Evolutionary conservation across 441 rosid genomes (phyloP).

Genomic region (Erysimum cheiri): DNA sequence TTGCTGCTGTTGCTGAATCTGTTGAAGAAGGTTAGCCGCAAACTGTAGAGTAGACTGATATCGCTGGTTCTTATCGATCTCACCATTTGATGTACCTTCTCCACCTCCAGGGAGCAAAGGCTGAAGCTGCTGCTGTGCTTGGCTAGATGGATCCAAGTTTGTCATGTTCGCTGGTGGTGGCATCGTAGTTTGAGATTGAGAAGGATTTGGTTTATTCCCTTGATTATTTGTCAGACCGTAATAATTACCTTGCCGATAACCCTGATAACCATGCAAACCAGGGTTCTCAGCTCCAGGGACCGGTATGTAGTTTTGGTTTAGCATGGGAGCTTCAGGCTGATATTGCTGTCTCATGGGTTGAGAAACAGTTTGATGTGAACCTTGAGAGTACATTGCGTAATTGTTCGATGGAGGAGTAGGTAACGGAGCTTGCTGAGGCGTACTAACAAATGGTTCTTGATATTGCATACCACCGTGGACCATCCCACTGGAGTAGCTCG

Average conservation of each 20-base stretch:
- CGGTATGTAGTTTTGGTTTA: constrained; percentile 54
- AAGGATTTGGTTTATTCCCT: constrained; percentile 52
- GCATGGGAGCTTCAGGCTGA: constrained; percentile 53
- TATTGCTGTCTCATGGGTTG: constrained; percentile 60
- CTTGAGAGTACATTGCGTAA: constrained; percentile 56
- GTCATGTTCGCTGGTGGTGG: constrained; percentile 50
- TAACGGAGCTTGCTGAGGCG: constrained; percentile 55
- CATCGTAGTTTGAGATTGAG: constrained; percentile 59
- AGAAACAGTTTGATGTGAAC: constrained; percentile 59
- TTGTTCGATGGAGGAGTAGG: constrained; percentile 51
- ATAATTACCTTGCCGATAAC: constrained; percentile 57
- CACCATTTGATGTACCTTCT: constrained; percentile 62
- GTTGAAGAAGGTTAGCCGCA: constrained; percentile 92
- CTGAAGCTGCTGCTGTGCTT: constrained; percentile 52
- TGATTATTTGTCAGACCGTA: constrained; percentile 53
- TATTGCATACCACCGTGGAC: constrained; percentile 51
- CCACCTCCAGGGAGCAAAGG: constrained; percentile 56
- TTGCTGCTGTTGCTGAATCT: constrained; percentile 85
- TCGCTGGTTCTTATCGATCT: constrained; percentile 81
- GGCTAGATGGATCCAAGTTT: constrained; percentile 53
- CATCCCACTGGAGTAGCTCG: constrained; percentile 54
- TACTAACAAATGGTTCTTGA: constrained; percentile 53
- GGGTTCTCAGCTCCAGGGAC: constrained; percentile 57
- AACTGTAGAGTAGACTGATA: constrained; percentile 93
- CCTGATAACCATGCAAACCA: constrained; percentile 55